Percentiles rank a stretch among this genome's conserved stretches.
Evolutionary conservation across 108 stramenopile species (phyloP).

Genomic region (Nannochloropsis gaditana): DNA sequence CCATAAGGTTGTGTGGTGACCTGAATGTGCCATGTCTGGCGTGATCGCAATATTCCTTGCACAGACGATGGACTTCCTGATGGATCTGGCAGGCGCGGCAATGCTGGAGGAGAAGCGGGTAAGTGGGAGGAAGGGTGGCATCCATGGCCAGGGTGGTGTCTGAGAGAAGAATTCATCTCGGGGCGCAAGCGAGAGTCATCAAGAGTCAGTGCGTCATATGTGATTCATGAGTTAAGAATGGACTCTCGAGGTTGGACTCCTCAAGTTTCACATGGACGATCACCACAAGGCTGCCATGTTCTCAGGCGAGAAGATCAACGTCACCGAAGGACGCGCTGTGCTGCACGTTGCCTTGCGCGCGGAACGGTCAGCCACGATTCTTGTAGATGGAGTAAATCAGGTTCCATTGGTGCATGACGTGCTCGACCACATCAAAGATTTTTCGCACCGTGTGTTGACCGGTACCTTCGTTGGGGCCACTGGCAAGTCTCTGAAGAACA

Average conservation of each 20-base stretch:
- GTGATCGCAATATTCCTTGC: neutral
- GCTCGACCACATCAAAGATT: slow-evolving; percentile 74
- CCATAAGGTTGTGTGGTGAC: neutral
- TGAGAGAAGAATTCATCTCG: too few relatives aligned
- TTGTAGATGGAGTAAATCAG: slow-evolving; percentile 61
- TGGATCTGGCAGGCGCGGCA: slow-evolving; percentile 43
- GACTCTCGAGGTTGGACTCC: too few relatives aligned
- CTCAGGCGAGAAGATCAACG: slow-evolving; percentile 86
- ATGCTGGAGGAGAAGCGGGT: slow-evolving; percentile 36
- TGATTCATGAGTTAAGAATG: too few relatives aligned
- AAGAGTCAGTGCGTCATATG: too few relatives aligned
- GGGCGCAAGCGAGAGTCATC: too few relatives aligned
- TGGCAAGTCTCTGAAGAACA: slow-evolving; percentile 84
- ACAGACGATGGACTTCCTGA: slow-evolving; percentile 31
- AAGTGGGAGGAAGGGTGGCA: neutral
- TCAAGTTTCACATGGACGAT: neutral
- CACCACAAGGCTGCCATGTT: slow-evolving; percentile 64
- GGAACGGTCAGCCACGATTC: slow-evolving; percentile 56
- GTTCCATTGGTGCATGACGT: slow-evolving; percentile 73
- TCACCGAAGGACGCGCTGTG: slow-evolving; percentile 92
- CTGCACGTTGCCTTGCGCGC: slow-evolving; percentile 93
- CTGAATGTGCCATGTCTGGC: neutral
- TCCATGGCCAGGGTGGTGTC: too few relatives aligned
- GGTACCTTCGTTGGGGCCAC: slow-evolving; percentile 84
- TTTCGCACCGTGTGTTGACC: slow-evolving; percentile 76